A percentile compares a stretch with the other conserved stretches of the same genome.
Evolutionary conservation across 164 flowering plant genomes (phyloP).

Genomic region (Umbilicus rupestris): DNA sequence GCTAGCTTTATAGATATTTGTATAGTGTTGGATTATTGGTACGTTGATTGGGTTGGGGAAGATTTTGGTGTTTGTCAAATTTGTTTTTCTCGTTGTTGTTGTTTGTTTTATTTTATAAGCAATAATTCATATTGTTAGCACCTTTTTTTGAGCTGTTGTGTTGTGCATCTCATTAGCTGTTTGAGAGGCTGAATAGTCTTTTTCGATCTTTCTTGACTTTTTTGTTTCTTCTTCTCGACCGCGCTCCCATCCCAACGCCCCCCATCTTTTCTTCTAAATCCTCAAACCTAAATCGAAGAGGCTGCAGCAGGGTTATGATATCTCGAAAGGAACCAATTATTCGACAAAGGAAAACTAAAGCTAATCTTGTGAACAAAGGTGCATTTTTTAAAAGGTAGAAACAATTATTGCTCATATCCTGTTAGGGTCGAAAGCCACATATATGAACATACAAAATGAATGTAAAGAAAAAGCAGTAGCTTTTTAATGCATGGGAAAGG

Average conservation of each 20-base stretch:
- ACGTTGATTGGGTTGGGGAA: not conserved
- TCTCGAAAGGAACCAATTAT: too few species aligned
- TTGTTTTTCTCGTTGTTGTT: conserved; percentile 6
- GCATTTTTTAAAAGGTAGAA: too few species aligned
- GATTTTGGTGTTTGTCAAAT: conserved; percentile 3
- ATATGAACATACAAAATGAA: too few species aligned
- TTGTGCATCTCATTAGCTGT: not conserved
- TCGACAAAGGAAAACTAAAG: too few species aligned
- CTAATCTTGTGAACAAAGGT: too few species aligned
- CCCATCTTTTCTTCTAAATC: too few species aligned
- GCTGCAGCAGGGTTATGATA: too few species aligned
- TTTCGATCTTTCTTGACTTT: not conserved
- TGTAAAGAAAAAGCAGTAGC: too few species aligned
- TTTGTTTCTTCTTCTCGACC: not conserved
- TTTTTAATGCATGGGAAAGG: not conserved
- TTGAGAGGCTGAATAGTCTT: not conserved
- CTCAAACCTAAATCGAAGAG: too few species aligned
- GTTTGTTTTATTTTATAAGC: not conserved
- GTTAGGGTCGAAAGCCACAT: too few species aligned
- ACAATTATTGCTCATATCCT: too few species aligned
- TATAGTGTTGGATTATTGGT: not conserved
- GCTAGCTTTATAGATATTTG: not conserved
- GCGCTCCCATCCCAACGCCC: not conserved
- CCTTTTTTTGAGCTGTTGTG: not conserved
- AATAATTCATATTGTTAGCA: not conserved